Evolutionary conservation across 108 stramenopile species (phyloP), one percentile per base, ranked within the genome.

Genomic region (Skeletonema tropicum): DNA sequence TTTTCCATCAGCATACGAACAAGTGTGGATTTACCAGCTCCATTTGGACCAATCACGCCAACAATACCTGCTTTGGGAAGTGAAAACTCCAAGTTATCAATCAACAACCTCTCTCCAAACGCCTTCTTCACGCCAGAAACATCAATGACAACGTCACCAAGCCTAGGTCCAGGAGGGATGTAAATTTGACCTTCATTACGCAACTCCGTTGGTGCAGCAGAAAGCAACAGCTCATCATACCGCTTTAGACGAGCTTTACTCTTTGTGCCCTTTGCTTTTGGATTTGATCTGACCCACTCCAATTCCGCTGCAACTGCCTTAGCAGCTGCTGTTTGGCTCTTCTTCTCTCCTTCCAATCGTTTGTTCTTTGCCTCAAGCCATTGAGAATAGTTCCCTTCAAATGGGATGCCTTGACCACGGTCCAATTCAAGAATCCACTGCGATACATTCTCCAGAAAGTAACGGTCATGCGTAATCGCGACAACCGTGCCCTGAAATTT

Each of bases 401-500:
- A 94, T 7, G 98, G 97, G 67, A 95, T 89, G 12, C 97, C 93
- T 57, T 93, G 82, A 15, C 97, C 98, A 23, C 96, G 85, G 80
- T 99, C 98, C 3, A 99, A 70, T 74, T 99, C 97, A 13, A 99
- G 80, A 49, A 99, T 98, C 98, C 98, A 99, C 66, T 89, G 81
- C 1, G 97, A 94, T 5, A 96, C 95, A 83, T 96, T 96, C 61
- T 99, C 97, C 57, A 99, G 73, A 72, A 99, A 99, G 78, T 99
- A 98, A 42, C 97, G 86, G 84, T 97, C 96, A 93, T 73, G 83
- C 19, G 95, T 97, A 66, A 98, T 94, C 65, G 93, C 94, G 30
- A 99, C 96, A 10, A 99, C 97, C n/a, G 97, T 99, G 58, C 98
- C 98, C 61, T 85, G 81, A 85, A 93, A 98, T 25, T 93, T 74